A percentile compares a stretch with the other conserved stretches of the same genome.
Conservation (phyloP, 441 rosid genomes). For the Brassica hybrid region DNA sequence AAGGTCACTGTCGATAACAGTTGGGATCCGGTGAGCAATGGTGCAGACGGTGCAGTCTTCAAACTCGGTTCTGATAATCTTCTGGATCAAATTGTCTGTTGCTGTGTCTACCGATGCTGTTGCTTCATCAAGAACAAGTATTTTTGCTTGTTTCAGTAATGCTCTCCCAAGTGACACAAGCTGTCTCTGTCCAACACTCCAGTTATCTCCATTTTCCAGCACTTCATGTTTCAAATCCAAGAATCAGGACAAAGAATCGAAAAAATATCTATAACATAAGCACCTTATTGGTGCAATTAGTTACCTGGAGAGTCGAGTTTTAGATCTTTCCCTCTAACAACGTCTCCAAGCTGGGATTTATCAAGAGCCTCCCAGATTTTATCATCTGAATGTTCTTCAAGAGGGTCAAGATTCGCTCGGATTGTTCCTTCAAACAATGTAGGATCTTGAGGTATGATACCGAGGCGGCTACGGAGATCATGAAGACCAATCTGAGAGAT, state of each 20-base stretch:
- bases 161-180: slow-evolving; percentile 96
- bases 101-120: slow-evolving; percentile 99
- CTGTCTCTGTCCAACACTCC: slow-evolving; percentile 99
- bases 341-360: slow-evolving; percentile 93
- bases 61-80: slow-evolving; percentile 94
- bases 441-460: slow-evolving; percentile 99
- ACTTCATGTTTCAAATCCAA: slow-evolving; percentile 49
- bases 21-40: slow-evolving; percentile 97
- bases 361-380: slow-evolving; percentile 98
- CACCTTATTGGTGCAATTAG: too few species aligned
- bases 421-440: slow-evolving; percentile 97
- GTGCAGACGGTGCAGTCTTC: slow-evolving; percentile 96
- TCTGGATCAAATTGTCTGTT: slow-evolving; percentile 97
- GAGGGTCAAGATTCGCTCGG: slow-evolving; percentile 95
- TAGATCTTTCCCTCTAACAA: slow-evolving; percentile 82
- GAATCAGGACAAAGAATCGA: slow-evolving; percentile 17
- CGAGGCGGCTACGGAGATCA: slow-evolving; percentile 92
- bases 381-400: slow-evolving; percentile 92
- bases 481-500: slow-evolving; percentile 93
- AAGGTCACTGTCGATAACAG: slow-evolving; percentile 95
- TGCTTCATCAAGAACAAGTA: slow-evolving; percentile 98
- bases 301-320: slow-evolving; percentile 97
- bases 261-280: too few species aligned
- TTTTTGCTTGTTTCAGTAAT: slow-evolving; percentile 90
- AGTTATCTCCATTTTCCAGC: slow-evolving; percentile 97